Evolutionary conservation across 2,329 filamentous ascomycete species (phyloP), one percentile per base, ranked within the genome.

Genomic region (Fusarium continuum): DNA sequence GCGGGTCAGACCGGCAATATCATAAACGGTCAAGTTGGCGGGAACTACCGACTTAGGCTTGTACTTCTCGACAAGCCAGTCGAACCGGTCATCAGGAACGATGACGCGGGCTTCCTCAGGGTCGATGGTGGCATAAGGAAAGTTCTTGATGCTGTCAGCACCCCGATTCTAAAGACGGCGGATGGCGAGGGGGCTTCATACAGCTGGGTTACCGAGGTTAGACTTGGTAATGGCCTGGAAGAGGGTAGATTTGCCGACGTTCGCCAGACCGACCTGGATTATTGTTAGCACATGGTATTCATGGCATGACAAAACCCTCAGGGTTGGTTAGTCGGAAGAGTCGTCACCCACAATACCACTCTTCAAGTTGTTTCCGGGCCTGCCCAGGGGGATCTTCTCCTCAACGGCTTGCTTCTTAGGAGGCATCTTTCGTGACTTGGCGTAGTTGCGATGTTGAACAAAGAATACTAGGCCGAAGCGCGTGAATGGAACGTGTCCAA

Each of bases 171-270:
- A 73, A 66, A 70, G 70, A 67, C 70, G 72, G 63, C 67, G 65
- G 51, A 58, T 64, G 69, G 66, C 71, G 69, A 70, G 69, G 67
- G 70, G 70, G 72, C 68, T 72, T 85, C 88, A 79, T 85, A 92
- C 89, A 83, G 95, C 95, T 73, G 96, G 96, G 83, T 98, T 99
- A 82, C 96, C 95, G 74, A 99, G 89, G 68, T 88, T 88, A 80
- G 91, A 97, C 85, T 97, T 98, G 77, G 95, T 99, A 81, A 99
- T 97, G 76, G 95, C 93, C 85, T 99, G 96, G 88, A 99, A 99
- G 73, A 99, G 88, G 28, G 96, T 99, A 69, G 95, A 99, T 84
- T 99, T 99, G 80, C 95, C 95, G 72, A 99, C 96, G 80, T 99
- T 99, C 79, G 95, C 95, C 74, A 99, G 89, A 82, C 95, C 95